phyloP scores from a whole-genome alignment of 2,329 filamentous ascomycete species.

The Trichoderma atroviride region DNA sequence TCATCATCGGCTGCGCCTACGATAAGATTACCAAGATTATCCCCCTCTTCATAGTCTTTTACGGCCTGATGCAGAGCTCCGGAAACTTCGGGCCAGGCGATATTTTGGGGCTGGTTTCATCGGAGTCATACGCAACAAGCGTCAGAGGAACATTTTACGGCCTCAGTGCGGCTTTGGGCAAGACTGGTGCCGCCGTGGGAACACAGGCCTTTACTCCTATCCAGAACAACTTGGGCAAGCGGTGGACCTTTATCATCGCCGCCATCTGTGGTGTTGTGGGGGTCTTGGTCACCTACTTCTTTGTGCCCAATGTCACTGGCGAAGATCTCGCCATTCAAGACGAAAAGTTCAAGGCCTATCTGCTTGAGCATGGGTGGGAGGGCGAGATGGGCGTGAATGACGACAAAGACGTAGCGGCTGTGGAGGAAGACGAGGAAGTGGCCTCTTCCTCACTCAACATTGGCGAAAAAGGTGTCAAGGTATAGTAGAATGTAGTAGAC shows the following conservation, averaged over 20 bases:
- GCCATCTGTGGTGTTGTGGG: slow-evolving; percentile 53
- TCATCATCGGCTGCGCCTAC: slow-evolving; percentile 55
- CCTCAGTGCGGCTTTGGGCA: slow-evolving; percentile 54
- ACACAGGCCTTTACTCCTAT: slow-evolving; percentile 55
- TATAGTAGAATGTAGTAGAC: not conserved
- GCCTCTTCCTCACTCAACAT: not conserved
- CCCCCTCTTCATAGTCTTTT: slow-evolving; percentile 55
- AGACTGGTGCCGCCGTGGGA: slow-evolving; percentile 54
- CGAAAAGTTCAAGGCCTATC: slow-evolving; percentile 48
- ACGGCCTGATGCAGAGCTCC: slow-evolving; percentile 53
- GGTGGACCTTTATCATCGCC: slow-evolving; percentile 56
- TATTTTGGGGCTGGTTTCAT: slow-evolving; percentile 54
- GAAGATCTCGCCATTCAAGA: slow-evolving; percentile 49
- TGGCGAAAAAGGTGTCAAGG: slow-evolving; percentile 31
- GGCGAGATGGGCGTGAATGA: slow-evolving; percentile 45
- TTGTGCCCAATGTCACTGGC: slow-evolving; percentile 49
- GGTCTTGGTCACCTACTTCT: slow-evolving; percentile 51
- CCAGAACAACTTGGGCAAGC: slow-evolving; percentile 48
- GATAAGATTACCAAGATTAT: slow-evolving; percentile 51
- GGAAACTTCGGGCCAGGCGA: slow-evolving; percentile 55
- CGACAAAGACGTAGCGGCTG: slow-evolving; percentile 27
- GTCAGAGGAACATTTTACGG: slow-evolving; percentile 55
- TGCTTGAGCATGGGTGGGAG: slow-evolving; percentile 50
- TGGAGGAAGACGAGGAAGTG: slow-evolving; percentile 28
- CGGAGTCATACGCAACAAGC: slow-evolving; percentile 55